Evolutionary conservation across 768 basidiomycete species (phyloP), one percentile per base, ranked within the genome.

Genomic region (Pleurotus tuber-regium): DNA sequence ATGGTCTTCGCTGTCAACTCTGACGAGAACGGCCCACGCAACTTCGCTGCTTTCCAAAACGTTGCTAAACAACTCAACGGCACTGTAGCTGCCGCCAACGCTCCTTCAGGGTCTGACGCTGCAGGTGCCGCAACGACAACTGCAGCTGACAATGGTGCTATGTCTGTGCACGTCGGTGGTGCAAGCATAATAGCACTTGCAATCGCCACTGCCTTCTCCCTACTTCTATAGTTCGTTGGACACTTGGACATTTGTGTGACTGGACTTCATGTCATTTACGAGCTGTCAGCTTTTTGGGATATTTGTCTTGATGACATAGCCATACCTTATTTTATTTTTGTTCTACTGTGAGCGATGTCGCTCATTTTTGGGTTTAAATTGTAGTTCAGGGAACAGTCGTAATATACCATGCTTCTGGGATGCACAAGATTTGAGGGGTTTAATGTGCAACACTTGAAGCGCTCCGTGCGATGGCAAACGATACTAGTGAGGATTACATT

Each of bases 1-100:
- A 82, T 79, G 78, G 77, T 78, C 51, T 80, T 78, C 61, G 77
- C 83, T 51, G 70, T 85, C 61, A 87, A 87, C 72, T 65, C 79
- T 40, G 76, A 75, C 50, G 75, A 83, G 52, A 60, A 54, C 51
- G 76, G 75, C 4, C 56, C 64, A 9, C 75, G 75, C 57, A 80
- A 73, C 68, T 83, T 81, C 65, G 59, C 68, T 35, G 82, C 82
- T 2, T 85, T 82, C 76, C 70, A 80, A 66, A 63, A 66, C 36
- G 71, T 83, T 41, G 83, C 84, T 16, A 69, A 72, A 66, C 61
- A 71, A 47, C 63, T 81, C 53, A 83, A 84, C 59, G 80, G 80
- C 48, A 78, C 80, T 4, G 61, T 69, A 35, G 63, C 70, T 24
- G 62, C 70, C n/a, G 59, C 72, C 4, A 66, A 62, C 39, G 57